These are phyloP conservation scores for Aspergillus tubingensis DNA, from an alignment of 2,329 filamentous ascomycete species.

Conservation along the genomic window DNA sequence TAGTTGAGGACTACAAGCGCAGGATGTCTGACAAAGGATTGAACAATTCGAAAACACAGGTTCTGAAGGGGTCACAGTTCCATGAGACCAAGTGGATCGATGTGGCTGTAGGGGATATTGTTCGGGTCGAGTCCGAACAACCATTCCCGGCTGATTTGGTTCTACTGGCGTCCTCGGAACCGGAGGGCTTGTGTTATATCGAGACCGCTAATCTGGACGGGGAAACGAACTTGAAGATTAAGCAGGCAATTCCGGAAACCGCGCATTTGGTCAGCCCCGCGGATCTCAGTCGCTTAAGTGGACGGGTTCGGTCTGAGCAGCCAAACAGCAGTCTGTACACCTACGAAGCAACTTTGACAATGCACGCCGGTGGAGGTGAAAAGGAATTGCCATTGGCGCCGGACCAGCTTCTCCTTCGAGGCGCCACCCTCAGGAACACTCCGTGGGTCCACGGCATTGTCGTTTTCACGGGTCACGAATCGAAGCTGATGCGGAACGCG, in stretches of 20 bases:
- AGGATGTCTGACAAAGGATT: conserved; percentile 82
- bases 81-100: conserved; percentile 91
- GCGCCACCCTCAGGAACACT: conserved; percentile 91
- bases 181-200: conserved; percentile 96
- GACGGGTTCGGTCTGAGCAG: conserved; percentile 88
- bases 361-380: conserved; percentile 86
- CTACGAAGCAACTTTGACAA: conserved; percentile 92
- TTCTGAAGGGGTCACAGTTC: conserved; percentile 81
- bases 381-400: conserved; percentile 88
- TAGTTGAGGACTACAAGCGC: conserved; percentile 89
- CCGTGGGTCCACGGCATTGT: conserved; percentile 96
- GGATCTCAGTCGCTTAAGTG: conserved; percentile 82
- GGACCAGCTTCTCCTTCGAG: conserved; percentile 88
- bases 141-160: conserved; percentile 94
- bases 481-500: conserved; percentile 97
- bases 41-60: conserved; percentile 82
- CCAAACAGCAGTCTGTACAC: conserved; percentile 98
- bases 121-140: conserved; percentile 91
- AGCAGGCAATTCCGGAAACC: conserved; percentile 94
- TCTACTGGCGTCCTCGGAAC: conserved; percentile 89
- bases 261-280: conserved; percentile 80
- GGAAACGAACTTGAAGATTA: conserved; percentile 98
- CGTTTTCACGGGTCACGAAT: conserved; percentile 97
- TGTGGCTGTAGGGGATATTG: conserved; percentile 86
- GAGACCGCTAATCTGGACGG: conserved; percentile 97